A percentile compares a stretch with the other conserved stretches of the same genome.
Evolutionary conservation across 805 yeast species (phyloP).

Genomic region (Starmerella tilneyi): DNA sequence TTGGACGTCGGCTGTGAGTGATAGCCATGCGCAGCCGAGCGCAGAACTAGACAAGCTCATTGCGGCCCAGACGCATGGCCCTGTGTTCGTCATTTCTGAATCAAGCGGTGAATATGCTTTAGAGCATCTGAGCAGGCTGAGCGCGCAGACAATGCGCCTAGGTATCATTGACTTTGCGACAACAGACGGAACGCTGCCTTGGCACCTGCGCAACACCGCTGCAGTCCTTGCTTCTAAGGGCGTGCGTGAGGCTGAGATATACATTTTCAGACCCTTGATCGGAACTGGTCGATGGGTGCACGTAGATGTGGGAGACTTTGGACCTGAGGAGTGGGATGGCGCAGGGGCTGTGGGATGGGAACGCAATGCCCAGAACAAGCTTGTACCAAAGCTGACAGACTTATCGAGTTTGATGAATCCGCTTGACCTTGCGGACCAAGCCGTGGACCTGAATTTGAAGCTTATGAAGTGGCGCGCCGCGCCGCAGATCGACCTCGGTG

Average conservation of each 20-base stretch:
- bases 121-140: neutral
- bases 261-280: constrained; percentile 27
- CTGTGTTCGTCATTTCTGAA: constrained; percentile 12
- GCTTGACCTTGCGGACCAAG: constrained; percentile 70
- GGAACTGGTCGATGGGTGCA: constrained; percentile 27
- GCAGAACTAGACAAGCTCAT: constrained; percentile 6
- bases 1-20: constrained; percentile 31
- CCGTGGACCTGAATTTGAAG: constrained; percentile 80
- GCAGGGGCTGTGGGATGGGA: constrained; percentile 79
- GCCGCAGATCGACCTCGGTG: constrained; percentile 65
- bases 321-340: constrained; percentile 9
- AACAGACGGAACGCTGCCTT: constrained; percentile 35
- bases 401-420: constrained; percentile 77
- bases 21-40: neutral
- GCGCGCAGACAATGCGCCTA: neutral
- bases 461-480: constrained; percentile 95
- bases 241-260: constrained; percentile 32
- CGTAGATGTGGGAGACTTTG: constrained; percentile 21
- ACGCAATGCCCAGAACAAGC: constrained; percentile 53
- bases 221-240: constrained; percentile 37
- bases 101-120: neutral
- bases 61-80: neutral
- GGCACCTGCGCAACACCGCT: constrained; percentile 50
- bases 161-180: constrained; percentile 22
- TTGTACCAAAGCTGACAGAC: constrained; percentile 77